Evolutionary conservation across 331 rosid species (phyloP).

Genomic region (Malus hybrid): DNA sequence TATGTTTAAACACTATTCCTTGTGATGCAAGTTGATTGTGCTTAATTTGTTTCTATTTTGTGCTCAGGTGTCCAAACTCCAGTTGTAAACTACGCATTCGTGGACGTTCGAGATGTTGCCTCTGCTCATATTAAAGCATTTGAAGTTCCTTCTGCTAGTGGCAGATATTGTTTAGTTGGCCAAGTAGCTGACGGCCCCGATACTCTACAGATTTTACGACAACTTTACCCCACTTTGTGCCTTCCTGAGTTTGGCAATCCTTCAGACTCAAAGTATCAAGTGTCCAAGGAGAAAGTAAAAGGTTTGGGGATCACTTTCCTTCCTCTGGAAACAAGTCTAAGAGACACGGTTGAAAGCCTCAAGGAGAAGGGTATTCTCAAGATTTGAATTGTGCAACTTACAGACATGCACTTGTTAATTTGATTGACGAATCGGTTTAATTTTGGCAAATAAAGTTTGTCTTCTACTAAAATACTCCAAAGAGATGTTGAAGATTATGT

Average conservation of each 20-base stretch:
- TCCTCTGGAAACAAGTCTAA: slow-evolving; percentile 11
- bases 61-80: not conserved
- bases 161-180: slow-evolving; percentile 16
- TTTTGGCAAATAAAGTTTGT: no score
- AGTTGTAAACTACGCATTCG: not conserved
- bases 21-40: not conserved
- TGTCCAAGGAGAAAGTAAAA: slow-evolving; percentile 29
- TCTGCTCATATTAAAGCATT: slow-evolving; percentile 8
- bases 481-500: no score
- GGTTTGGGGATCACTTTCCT: slow-evolving; percentile 14
- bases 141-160: slow-evolving; percentile 7
- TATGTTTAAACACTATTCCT: not conserved
- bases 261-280: slow-evolving; percentile 7
- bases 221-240: not conserved
- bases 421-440: no score
- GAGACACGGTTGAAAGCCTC: slow-evolving; percentile 18
- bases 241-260: slow-evolving; percentile 5
- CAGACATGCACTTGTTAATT: no score
- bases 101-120: slow-evolving; percentile 15
- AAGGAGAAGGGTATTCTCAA: no score
- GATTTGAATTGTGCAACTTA: no score
- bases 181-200: not conserved
- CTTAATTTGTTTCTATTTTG: not conserved
- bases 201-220: not conserved
- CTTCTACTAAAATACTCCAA: no score